Base-by-base conservation (phyloP, 2,329 filamentous ascomycete species). In the Cercospora citrullina region DNA sequence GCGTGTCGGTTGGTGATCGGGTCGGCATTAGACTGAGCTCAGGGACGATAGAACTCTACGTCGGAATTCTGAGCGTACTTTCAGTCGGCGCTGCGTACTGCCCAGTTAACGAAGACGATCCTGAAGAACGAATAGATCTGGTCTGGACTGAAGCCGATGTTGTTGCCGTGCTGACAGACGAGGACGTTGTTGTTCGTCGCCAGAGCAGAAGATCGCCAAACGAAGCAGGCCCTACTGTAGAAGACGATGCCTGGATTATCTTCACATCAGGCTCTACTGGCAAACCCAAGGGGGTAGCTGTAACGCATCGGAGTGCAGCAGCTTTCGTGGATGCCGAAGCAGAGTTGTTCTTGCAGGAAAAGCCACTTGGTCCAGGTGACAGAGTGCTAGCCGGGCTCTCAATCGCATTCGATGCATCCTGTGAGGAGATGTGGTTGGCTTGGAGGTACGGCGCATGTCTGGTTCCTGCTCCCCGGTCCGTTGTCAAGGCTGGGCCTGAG, bases 81-180 rank as follows among this genome's bases (percentile, higher is more conserved):
- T 78, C 77, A 68, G 75, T 73, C 7, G 76, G 77, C 23, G 72
- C 68, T 63, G 72, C 57, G 71, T 76, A 68, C 71, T 76, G 51
- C 65, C 74, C 48, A 66, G 58, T 64, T 31, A 57, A 67, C 23
- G 59, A 51, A 8, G 42, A 70, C 1, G 68, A 70, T 5, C 75
- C 75, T 8, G 26, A 69, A 6, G 73, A 73, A n/a, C 69, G 76
- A 12, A 69, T 77, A 4, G 70, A 72, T 55, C 72, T 69, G 30
- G 75, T 78, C 62, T 71, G 71, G 2, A 26, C 63, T 23, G 71
- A 78, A 60, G 72, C 75, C 2, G 60, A 64, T 10, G 74, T 77
- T 14, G 36, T 30, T 31, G 59, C 59, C 9, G 45, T 66, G 18
- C 28, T 63, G 8, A 66, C 59, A 7, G 58, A 65, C 55, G 53